These are phyloP conservation scores for Flueggea neowawraea DNA, from an alignment of 441 rosid species.

Conservation along the genomic window DNA sequence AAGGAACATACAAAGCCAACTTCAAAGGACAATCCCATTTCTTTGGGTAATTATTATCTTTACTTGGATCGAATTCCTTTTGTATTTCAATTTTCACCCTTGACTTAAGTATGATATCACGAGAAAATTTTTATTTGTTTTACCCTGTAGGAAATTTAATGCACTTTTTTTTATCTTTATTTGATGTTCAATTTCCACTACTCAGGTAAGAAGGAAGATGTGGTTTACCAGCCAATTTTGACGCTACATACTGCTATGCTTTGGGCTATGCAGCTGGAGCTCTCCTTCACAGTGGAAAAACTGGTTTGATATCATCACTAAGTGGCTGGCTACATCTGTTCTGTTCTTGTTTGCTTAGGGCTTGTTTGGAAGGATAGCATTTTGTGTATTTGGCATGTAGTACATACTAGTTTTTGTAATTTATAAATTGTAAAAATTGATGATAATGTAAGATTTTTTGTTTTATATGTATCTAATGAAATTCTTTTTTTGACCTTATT, in stretches of 20 bases:
- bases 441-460: no score
- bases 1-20: constrained; percentile 59
- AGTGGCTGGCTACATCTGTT: constrained; percentile 14
- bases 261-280: constrained; percentile 91
- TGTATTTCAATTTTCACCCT: no score
- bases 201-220: constrained; percentile 98
- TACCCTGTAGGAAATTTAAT: not conserved
- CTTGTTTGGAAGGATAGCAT: no score
- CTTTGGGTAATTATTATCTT: constrained; percentile 61
- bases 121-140: no score
- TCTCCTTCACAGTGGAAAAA: constrained; percentile 83
- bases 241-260: constrained; percentile 89
- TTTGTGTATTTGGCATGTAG: no score
- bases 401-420: no score
- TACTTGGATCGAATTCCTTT: not conserved
- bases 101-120: no score
- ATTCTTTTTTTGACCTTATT: no score
- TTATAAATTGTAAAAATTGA: no score
- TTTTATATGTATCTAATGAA: no score
- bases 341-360: not conserved
- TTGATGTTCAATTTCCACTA: not conserved
- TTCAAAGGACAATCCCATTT: constrained; percentile 98
- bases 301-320: constrained; percentile 90
- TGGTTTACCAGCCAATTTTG: constrained; percentile 96
- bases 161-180: not conserved